A percentile compares a stretch with the other conserved stretches of the same genome.
Conservation (phyloP, 2,329 filamentous ascomycete species). For the Cercospora sojina region DNA sequence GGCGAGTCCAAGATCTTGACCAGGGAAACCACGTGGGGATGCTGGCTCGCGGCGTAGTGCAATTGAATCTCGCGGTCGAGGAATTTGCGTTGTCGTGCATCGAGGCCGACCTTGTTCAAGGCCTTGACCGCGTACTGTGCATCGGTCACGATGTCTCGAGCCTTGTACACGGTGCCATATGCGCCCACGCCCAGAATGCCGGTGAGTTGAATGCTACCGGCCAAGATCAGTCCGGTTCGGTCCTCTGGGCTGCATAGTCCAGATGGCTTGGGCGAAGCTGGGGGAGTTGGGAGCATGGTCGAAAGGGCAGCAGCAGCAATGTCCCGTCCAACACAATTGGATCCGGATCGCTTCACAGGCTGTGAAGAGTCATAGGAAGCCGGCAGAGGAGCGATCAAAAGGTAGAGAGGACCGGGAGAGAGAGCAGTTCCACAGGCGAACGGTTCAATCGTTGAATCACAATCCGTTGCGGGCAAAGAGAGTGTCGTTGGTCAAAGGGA, state of each 20-base stretch:
- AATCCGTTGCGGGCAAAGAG: background rate
- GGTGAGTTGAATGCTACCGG: slow-evolving; percentile 77
- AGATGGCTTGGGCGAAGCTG: slow-evolving; percentile 46
- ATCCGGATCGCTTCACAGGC: slow-evolving; percentile 18
- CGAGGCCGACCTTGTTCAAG: slow-evolving; percentile 89
- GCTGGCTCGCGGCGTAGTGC: slow-evolving; percentile 83
- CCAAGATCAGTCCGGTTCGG: slow-evolving; percentile 78
- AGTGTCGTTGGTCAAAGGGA: slow-evolving; percentile 12
- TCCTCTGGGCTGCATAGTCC: slow-evolving; percentile 65
- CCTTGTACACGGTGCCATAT: slow-evolving; percentile 93
- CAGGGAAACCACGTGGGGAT: slow-evolving; percentile 91
- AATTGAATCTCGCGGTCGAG: slow-evolving; percentile 91
- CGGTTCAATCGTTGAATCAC: slow-evolving; percentile 6
- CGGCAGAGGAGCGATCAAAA: slow-evolving; percentile 12
- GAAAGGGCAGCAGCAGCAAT: slow-evolving; percentile 1
- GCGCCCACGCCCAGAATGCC: slow-evolving; percentile 88
- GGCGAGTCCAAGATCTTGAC: slow-evolving; percentile 87
- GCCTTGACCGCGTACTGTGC: slow-evolving; percentile 93
- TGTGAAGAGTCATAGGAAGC: slow-evolving; percentile 25
- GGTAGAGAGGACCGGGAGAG: slow-evolving; percentile 13
- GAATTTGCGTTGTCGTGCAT: slow-evolving; percentile 81
- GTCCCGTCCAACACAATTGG: slow-evolving; percentile 7
- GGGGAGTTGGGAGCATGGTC: slow-evolving; percentile 52
- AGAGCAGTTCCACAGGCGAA: background rate
- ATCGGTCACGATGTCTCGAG: slow-evolving; percentile 77